Evolutionary conservation across 208 protist genomes (phyloP).

Genomic region (Trypanosoma conorhini): DNA sequence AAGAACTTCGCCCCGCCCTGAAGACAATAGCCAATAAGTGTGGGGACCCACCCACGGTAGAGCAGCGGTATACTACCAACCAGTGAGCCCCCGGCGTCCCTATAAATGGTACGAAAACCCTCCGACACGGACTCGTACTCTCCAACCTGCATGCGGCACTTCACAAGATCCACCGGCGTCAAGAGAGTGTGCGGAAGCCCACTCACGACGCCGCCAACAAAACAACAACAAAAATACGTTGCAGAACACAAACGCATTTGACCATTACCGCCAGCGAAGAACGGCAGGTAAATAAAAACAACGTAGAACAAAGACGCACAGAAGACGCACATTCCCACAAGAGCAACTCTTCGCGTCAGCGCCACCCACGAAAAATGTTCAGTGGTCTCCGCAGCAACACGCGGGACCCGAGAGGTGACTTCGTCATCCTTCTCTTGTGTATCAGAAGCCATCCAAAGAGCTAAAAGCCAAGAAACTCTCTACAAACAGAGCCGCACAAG

Average conservation of each 20-base stretch:
- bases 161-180: slow-evolving; percentile 75
- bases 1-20: slow-evolving; percentile 75
- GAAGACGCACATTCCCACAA: slow-evolving; percentile 9
- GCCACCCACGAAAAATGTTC: neutral
- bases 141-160: slow-evolving; percentile 86
- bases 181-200: slow-evolving; percentile 68
- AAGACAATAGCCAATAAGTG: slow-evolving; percentile 52
- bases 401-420: neutral
- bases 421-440: neutral
- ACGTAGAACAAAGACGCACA: slow-evolving; percentile 7
- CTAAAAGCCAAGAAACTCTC: no score
- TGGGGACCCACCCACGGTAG: slow-evolving; percentile 69
- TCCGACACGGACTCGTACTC: slow-evolving; percentile 47
- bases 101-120: slow-evolving; percentile 42
- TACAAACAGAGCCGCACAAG: no score
- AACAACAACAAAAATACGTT: slow-evolving; percentile 68
- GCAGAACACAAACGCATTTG: slow-evolving; percentile 33
- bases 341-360: neutral
- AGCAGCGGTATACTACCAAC: slow-evolving; percentile 37
- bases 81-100: slow-evolving; percentile 33
- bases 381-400: neutral
- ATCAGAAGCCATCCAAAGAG: slow-evolving; percentile 3
- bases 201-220: slow-evolving; percentile 55
- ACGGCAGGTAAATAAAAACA: slow-evolving; percentile 21
- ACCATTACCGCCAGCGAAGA: slow-evolving; percentile 20